phyloP scores from a whole-genome alignment of 2,329 filamentous ascomycete species.

The Cercospora sojina region DNA sequence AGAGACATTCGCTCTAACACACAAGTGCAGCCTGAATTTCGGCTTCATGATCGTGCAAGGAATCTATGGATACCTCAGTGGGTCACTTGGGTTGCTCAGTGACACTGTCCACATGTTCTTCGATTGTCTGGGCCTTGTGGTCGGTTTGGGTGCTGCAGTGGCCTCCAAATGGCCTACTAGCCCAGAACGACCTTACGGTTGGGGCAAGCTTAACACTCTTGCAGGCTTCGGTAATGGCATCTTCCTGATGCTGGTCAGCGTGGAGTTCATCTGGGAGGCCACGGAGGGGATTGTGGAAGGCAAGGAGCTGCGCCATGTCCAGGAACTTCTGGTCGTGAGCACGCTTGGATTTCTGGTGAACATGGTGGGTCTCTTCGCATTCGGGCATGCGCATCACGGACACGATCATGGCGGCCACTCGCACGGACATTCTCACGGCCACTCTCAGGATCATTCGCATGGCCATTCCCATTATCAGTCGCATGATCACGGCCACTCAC shows the following conservation, averaged over 20 bases:
- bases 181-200: constrained; percentile 85
- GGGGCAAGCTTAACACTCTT: constrained; percentile 93
- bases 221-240: constrained; percentile 96
- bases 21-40: constrained; percentile 74
- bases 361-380: constrained; percentile 84
- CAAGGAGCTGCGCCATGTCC: constrained; percentile 76
- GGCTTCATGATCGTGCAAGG: constrained; percentile 92
- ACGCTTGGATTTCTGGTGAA: constrained; percentile 84
- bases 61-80: constrained; percentile 89
- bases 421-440: constrained; percentile 40
- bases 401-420: constrained; percentile 41
- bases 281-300: constrained; percentile 83
- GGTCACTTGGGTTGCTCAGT: constrained; percentile 89
- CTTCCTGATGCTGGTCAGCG: constrained; percentile 89
- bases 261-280: constrained; percentile 95
- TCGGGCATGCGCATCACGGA: constrained; percentile 58
- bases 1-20: constrained; percentile 19
- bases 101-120: constrained; percentile 99
- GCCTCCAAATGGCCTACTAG: constrained; percentile 96
- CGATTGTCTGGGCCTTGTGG: constrained; percentile 87
- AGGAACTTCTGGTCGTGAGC: constrained; percentile 86
- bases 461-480: constrained; percentile 34
- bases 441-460: constrained; percentile 38
- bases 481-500: constrained; percentile 29
- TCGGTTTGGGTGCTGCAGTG: constrained; percentile 87